Conservation (phyloP, 108 stramenopile species). For the Pelagomonas calceolata region DNA sequence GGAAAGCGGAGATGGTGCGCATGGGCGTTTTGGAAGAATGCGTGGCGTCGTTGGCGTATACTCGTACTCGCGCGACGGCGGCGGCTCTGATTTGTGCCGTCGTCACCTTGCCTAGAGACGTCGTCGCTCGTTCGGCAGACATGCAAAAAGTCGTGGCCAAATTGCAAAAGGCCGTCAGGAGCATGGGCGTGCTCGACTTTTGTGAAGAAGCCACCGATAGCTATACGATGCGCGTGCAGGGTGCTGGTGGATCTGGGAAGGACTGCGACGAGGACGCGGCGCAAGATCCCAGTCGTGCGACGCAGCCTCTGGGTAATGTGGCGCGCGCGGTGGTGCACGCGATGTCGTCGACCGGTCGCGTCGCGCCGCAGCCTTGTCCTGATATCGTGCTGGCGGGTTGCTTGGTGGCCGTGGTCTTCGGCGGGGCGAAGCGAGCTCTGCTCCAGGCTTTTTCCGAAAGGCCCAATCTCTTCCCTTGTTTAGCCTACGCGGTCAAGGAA, state of each 20-base stretch:
- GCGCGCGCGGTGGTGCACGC: neutral
- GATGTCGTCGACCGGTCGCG: neutral
- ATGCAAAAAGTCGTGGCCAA: neutral
- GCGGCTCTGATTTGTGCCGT: neutral
- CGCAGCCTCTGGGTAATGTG: neutral
- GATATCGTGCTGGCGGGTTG: neutral
- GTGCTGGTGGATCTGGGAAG: neutral
- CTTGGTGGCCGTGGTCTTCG: neutral
- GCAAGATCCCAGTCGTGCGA: neutral
- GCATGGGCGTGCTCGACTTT: neutral
- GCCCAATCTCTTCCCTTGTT: neutral
- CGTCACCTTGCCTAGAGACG: neutral
- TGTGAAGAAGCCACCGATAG: neutral
- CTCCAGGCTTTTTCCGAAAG: neutral
- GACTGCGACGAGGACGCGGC: neutral
- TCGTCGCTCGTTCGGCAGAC: neutral
- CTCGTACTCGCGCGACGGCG: neutral
- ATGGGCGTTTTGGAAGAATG: neutral
- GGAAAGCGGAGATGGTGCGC: neutral
- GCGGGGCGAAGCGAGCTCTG: neutral
- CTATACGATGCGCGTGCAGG: neutral
- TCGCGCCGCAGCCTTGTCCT: neutral
- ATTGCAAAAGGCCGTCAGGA: neutral
- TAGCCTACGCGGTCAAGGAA: neutral
- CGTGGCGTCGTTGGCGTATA: neutral